phyloP scores from a whole-genome alignment of 139 green algal species.

The Chlamydomonas urium region DNA sequence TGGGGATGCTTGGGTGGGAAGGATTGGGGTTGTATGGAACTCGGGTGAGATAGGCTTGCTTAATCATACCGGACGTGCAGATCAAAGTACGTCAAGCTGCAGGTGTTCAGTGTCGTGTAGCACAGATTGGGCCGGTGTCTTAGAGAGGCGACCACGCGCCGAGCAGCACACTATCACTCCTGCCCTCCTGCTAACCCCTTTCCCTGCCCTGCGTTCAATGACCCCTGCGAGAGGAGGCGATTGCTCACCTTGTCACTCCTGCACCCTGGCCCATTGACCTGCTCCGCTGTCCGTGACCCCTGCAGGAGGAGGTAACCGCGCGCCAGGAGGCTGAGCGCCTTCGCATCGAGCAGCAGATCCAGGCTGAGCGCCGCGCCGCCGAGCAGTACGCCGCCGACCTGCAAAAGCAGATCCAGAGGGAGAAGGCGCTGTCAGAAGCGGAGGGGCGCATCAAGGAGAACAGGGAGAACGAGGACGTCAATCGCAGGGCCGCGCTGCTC shows the following conservation, averaged over 20 bases:
- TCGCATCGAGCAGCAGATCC: constrained; percentile 75
- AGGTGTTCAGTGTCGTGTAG: too few species aligned
- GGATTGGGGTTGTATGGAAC: too few species aligned
- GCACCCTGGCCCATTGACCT: neutral
- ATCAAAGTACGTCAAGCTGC: neutral
- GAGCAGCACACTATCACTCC: too few species aligned
- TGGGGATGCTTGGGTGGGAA: constrained; percentile 6
- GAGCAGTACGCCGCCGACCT: constrained; percentile 82
- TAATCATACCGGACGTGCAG: too few species aligned
- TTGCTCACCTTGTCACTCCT: too few species aligned
- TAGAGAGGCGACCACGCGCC: too few species aligned
- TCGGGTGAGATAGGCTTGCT: too few species aligned
- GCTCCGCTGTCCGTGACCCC: too few species aligned
- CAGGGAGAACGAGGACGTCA: constrained; percentile 94
- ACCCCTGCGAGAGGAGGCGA: too few species aligned
- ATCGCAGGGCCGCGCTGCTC: constrained; percentile 62
- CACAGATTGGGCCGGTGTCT: too few species aligned
- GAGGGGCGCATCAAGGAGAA: constrained; percentile 87
- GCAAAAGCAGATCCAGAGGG: constrained; percentile 78
- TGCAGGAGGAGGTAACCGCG: constrained; percentile 81
- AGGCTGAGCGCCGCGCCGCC: constrained; percentile 76
- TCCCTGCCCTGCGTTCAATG: neutral
- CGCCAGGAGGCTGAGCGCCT: constrained; percentile 73
- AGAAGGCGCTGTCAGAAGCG: constrained; percentile 89
- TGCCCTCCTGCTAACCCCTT: too few species aligned